Base-by-base conservation (phyloP, 345 rosid genomes). In the Citrus medica region DNA sequence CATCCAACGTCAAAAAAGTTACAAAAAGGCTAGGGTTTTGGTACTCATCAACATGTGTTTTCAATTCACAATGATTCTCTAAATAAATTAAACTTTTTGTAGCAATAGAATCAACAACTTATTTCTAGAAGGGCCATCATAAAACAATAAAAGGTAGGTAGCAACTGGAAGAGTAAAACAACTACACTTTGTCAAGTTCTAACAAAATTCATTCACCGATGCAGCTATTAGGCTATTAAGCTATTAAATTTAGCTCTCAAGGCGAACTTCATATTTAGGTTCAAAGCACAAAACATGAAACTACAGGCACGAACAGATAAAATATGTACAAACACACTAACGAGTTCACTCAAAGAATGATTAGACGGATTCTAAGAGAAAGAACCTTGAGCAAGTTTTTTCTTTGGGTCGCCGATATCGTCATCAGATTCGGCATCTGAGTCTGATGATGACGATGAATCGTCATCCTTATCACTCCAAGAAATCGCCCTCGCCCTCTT, bases 401-500 rank as follows among this genome's bases (percentile, higher is more conserved):
- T 56, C 71, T 80, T 80, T 46, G 35, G 28, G 61, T 76, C 85
- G 69, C 60, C 75, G 46, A 63, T 61, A 19, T 37, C 73, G 14
- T 63, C 73, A 19, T 77, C 86, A 22, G 82, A 38, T 74, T 84
- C 88, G 8, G 89, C 69, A 27, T 80, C 89, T 22, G 93, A 82
- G 55, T 60, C 59, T 24, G 89, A 87, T 1, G 88, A 82, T 3
- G 90, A 86, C 8, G 89, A 85, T 6, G 89, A 86, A 70, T 78
- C 87, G 0, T 81, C 81, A 19, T 84, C 88, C 75, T 84, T 77
- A 30, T 85, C 89, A 58, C 79, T 82, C 89, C 93, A 89, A 13
- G 92, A 83, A 73, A 84, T 80, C 33, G 89, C 78, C 86, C 95
- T 86, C 83, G 89, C 78, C 86, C 95, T 86, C 83, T 91, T 91